Percentiles rank a stretch among this genome's conserved stretches.
phyloP scores from a whole-genome alignment of 2,329 filamentous ascomycete species.

The Chrysoporthe puriensis region DNA sequence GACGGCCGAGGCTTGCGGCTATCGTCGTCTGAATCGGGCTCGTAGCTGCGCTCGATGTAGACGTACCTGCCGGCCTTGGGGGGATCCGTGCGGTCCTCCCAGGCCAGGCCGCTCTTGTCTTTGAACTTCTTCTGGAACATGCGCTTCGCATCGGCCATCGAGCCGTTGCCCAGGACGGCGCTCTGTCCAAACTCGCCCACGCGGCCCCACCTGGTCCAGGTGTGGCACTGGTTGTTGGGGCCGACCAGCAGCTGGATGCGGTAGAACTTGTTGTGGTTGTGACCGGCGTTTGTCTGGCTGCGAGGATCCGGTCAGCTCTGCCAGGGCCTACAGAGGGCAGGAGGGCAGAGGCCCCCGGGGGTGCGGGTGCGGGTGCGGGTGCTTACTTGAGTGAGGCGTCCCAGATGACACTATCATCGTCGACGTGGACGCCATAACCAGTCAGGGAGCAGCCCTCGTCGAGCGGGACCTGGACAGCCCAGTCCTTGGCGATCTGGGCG shows the following conservation, averaged over 20 bases:
- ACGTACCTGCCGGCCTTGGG: conserved; percentile 74
- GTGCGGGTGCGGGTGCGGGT: neutral
- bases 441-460: conserved; percentile 49
- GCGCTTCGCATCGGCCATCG: conserved; percentile 48
- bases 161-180: conserved; percentile 47
- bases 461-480: conserved; percentile 51
- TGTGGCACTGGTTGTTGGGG: conserved; percentile 49
- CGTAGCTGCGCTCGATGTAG: conserved; percentile 79
- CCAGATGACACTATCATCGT: conserved; percentile 67
- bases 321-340: neutral
- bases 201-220: conserved; percentile 82
- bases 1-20: conserved; percentile 41
- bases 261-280: conserved; percentile 86
- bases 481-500: conserved; percentile 51
- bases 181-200: conserved; percentile 65
- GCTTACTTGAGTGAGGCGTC: conserved; percentile 72
- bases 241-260: conserved; percentile 63
- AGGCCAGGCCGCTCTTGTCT: conserved; percentile 61
- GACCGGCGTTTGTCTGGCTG: conserved; percentile 66
- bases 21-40: conserved; percentile 66
- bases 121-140: conserved; percentile 66
- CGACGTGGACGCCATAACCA: conserved; percentile 65
- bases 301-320: neutral
- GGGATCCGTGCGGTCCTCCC: conserved; percentile 53
- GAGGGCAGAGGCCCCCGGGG: no score